Base-by-base conservation (phyloP, 805 yeast genomes). In the Candida chilensis region DNA sequence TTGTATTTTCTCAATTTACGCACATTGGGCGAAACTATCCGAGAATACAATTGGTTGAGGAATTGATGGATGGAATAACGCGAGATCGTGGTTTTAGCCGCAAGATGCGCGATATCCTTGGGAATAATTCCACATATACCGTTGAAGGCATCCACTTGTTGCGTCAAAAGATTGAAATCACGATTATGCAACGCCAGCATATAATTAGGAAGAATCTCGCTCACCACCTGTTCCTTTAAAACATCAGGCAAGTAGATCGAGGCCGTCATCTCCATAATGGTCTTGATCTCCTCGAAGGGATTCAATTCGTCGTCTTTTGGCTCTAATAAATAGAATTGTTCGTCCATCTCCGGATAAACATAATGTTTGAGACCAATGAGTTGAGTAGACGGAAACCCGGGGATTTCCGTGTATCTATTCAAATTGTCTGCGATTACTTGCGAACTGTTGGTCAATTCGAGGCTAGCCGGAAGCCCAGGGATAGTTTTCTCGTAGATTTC, bases 21-120 rank as follows among this genome's bases (percentile, higher is more conserved):
- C 0, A 81, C 74, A 20, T 77, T 67, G 0, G 94, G 92, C 2
- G 94, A 75, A 5, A 88, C 90, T 1, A 82, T 67, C 41, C 96
- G 64, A 1, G 81, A 57, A 50, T 88, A 88, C 3, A 80, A 71
- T 41, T 82, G 78, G 34, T 79, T 71, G 30, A 87, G 55, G 4
- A 88, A 37, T 44, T 81, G 92, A 42, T 82, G 88, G 30, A 78
- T 47, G 16, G 74, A 57, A 28, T 30, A n/a, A n/a, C n/a, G n/a
- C n/a, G n/a, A n/a, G n/a, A n/a, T n/a, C n/a, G n/a, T n/a, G n/a
- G n/a, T n/a, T n/a, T n/a, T n/a, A n/a, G n/a, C n/a, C n/a, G n/a
- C n/a, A n/a, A n/a, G n/a, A n/a, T n/a, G n/a, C n/a, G n/a, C n/a
- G n/a, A n/a, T n/a, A n/a, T n/a, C n/a, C n/a, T n/a, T n/a, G n/a